Base-by-base conservation (phyloP, 176 grass and related monocot species). In the Ensete ventricosum region DNA sequence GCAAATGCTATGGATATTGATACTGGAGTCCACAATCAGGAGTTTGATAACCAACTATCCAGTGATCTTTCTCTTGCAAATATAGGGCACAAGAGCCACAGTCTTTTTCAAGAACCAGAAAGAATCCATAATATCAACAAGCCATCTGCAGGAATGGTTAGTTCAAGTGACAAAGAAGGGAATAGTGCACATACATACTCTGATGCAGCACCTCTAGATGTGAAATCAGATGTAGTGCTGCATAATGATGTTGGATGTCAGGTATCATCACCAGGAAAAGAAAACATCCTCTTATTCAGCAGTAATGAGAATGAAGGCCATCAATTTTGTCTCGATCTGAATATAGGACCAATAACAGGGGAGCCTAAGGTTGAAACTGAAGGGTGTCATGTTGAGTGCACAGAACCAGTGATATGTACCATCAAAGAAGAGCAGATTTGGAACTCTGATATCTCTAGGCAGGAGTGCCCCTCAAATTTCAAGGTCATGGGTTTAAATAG, bases 251-350 rank as follows among this genome's bases (percentile, higher is more conserved):
- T 24, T 23, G 22, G 22, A 23, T 64, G 11, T 64, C 74, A 54
- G 27, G 62, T 14, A 0, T 24, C 62, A 64, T 64, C 62, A 64
- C 11, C 62, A 64, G 62, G 62, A 64, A 22, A 64, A 57, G 52
- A 11, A 26, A 24, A 74, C 2, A 50, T 4, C 19, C 5, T 34
- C 16, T 68, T 27, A 17, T 54, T 64, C 71, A 77, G 74, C 60
- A 76, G 53, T 71, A 50, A 69, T 53, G 77, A 81, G 82, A 1
- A 82, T 14, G 54, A 29, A 57, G 64, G 24, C 9, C 75, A 79
- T 64, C 55, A 76, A 53, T 73, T 52, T 29, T 84, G 52, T 83
- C 21, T 62, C 73, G 77, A 83, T 81, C 67, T 85, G 54, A 84
- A 86, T 58, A 66, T 74, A 52, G 68, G 27, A 74, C 73, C 74